These are phyloP conservation scores for Sungouiozyma intestinalis DNA, from an alignment of 805 yeast species.

Conservation along the genomic window DNA sequence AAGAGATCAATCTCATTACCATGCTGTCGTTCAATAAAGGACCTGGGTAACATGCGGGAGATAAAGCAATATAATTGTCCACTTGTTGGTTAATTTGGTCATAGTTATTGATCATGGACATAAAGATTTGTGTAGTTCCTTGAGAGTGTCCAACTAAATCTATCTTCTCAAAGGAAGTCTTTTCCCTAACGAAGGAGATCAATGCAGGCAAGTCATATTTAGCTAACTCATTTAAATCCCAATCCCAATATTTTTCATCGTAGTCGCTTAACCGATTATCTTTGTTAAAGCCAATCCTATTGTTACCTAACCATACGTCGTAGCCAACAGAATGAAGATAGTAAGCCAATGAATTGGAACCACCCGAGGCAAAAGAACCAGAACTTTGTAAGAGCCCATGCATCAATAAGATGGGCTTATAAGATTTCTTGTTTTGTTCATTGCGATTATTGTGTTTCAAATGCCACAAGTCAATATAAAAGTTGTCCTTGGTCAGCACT, in stretches of 20 bases:
- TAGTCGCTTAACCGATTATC: constrained; percentile 27
- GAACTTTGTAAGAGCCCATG: constrained; percentile 87
- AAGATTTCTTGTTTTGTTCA: constrained; percentile 12
- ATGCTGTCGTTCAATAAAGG: constrained; percentile 48
- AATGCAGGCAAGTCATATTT: constrained; percentile 64
- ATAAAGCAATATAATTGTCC: constrained; percentile 60
- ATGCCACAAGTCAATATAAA: constrained; percentile 51
- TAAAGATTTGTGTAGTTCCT: constrained; percentile 79
- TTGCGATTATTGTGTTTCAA: constrained; percentile 7
- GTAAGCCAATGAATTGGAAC: constrained; percentile 64
- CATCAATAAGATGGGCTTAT: constrained; percentile 60
- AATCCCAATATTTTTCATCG: constrained; percentile 60
- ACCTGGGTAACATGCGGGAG: constrained; percentile 92
- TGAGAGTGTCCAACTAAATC: constrained; percentile 79
- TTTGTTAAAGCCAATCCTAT: constrained; percentile 77
- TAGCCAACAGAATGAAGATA: constrained; percentile 44
- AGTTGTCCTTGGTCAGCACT: constrained; percentile 75
- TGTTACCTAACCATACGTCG: constrained; percentile 90
- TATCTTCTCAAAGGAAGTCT: constrained; percentile 35
- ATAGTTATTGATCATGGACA: constrained; percentile 42
- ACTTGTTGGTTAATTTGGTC: constrained; percentile 38
- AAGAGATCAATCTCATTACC: constrained; percentile 50
- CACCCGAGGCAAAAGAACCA: constrained; percentile 75
- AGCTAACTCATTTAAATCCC: constrained; percentile 83
- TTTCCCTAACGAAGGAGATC: constrained; percentile 46